phyloP scores from a whole-genome alignment of 2,329 filamentous ascomycete genomes.

The Aschersonia sp. region DNA sequence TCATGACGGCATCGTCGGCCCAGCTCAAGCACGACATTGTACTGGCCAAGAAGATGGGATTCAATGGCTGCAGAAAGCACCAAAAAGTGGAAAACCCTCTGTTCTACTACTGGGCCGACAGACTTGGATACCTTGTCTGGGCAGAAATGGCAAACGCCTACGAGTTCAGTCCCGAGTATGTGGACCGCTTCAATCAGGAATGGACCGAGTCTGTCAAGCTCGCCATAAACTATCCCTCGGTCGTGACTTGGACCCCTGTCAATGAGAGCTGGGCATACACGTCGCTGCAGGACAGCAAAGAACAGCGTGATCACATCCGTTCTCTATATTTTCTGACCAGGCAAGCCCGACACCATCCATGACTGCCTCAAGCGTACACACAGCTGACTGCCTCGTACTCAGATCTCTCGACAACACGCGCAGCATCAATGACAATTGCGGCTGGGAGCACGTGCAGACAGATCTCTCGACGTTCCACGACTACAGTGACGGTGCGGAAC shows the following conservation, averaged over 20 bases:
- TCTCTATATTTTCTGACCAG: conserved; percentile 51
- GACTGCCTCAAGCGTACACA: too few relatives aligned
- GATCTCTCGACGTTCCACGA: conserved; percentile 57
- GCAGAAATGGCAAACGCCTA: conserved; percentile 53
- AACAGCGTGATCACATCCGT: conserved; percentile 50
- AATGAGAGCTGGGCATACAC: conserved; percentile 53
- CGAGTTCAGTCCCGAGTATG: conserved; percentile 42
- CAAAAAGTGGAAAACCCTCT: conserved; percentile 48
- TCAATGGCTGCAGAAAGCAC: conserved; percentile 51
- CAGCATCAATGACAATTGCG: conserved; percentile 57
- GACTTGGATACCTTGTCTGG: conserved; percentile 47
- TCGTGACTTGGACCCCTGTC: conserved; percentile 53
- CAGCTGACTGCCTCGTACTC: background rate
- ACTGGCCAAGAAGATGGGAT: conserved; percentile 43
- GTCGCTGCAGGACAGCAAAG: conserved; percentile 35
- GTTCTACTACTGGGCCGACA: conserved; percentile 47
- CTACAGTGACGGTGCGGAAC: conserved; percentile 42
- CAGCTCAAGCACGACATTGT: conserved; percentile 37
- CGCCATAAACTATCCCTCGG: conserved; percentile 50
- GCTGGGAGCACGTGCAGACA: conserved; percentile 53
- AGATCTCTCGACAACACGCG: conserved; percentile 44
- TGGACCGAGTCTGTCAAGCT: conserved; percentile 48
- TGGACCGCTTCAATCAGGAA: conserved; percentile 46
- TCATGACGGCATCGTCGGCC: conserved; percentile 40
- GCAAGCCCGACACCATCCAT: conserved; percentile 13